Percentiles rank a stretch among this genome's conserved stretches.
These are phyloP conservation scores for Pichia terricola DNA, from an alignment of 1,139 yeast genomes.

Conservation along the genomic window DNA sequence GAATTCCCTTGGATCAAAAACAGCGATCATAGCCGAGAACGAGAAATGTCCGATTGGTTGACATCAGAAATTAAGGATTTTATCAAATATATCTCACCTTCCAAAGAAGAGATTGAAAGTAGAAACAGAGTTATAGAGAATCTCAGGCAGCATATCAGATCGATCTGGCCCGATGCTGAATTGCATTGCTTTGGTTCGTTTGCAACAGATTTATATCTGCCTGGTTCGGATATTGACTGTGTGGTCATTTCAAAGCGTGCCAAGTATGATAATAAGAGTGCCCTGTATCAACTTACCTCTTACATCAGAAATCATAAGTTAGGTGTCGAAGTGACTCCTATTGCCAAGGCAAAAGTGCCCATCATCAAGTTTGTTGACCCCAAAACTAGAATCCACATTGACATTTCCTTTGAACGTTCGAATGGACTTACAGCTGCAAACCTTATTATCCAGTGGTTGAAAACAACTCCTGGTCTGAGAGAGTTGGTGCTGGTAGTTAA, in stretches of 20 bases:
- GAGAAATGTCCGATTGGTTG: constrained; percentile 79
- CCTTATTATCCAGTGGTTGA: constrained; percentile 68
- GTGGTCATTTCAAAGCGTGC: constrained; percentile 65
- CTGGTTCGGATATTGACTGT: constrained; percentile 96
- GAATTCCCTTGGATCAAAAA: constrained; percentile 75
- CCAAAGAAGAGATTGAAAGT: constrained; percentile 57
- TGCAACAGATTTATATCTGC: constrained; percentile 89
- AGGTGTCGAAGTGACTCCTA: constrained; percentile 73
- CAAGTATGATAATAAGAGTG: constrained; percentile 56
- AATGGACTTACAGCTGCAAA: constrained; percentile 85
- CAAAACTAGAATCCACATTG: constrained; percentile 64
- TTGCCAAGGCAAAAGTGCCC: constrained; percentile 91
- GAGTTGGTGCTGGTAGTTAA: constrained; percentile 79
- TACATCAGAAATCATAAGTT: constrained; percentile 51
- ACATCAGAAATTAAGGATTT: constrained; percentile 83
- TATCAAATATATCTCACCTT: constrained; percentile 80
- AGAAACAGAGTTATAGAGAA: constrained; percentile 61
- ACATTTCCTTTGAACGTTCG: constrained; percentile 81
- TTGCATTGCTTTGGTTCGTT: constrained; percentile 89
- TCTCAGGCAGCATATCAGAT: constrained; percentile 45
- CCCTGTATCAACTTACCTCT: constrained; percentile 68
- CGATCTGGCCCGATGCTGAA: constrained; percentile 74
- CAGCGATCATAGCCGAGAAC: constrained; percentile 64
- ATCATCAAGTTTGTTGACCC: constrained; percentile 88
- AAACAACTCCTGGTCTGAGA: constrained; percentile 67